Percentiles rank a stretch among this genome's conserved stretches.
phyloP scores from a whole-genome alignment of 768 basidiomycete species.

The Leucogyrophana mollusca region DNA sequence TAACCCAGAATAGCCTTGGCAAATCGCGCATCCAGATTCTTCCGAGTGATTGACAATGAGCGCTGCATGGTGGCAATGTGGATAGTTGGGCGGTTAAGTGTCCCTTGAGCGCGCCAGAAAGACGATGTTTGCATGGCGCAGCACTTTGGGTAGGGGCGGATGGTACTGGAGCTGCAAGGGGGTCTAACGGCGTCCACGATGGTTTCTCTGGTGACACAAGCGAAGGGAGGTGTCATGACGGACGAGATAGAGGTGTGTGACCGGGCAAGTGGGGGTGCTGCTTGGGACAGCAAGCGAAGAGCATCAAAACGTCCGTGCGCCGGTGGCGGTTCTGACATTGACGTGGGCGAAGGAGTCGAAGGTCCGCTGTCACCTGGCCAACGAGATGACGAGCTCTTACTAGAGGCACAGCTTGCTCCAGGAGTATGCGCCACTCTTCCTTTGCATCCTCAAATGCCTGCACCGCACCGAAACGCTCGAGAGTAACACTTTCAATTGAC shows the following conservation, averaged over 20 bases:
- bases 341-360: slow-evolving; percentile 53
- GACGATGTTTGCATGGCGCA: slow-evolving; percentile 41
- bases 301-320: slow-evolving; percentile 58
- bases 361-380: slow-evolving; percentile 69
- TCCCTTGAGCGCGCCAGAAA: slow-evolving; percentile 61
- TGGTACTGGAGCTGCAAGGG: slow-evolving; percentile 16
- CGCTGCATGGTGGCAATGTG: slow-evolving; percentile 69
- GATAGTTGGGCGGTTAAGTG: slow-evolving; percentile 52
- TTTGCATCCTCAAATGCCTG: slow-evolving; percentile 87
- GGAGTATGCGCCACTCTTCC: slow-evolving; percentile 80
- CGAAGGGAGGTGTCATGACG: slow-evolving; percentile 75
- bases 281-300: slow-evolving; percentile 59
- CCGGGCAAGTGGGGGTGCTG: slow-evolving; percentile 56
- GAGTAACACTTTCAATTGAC: slow-evolving; percentile 72
- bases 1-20: slow-evolving; percentile 87
- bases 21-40: slow-evolving; percentile 87
- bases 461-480: slow-evolving; percentile 85
- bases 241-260: slow-evolving; percentile 85
- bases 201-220: slow-evolving; percentile 32
- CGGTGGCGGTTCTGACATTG: slow-evolving; percentile 29
- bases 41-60: slow-evolving; percentile 73
- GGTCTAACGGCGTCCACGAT: slow-evolving; percentile 22
- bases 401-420: slow-evolving; percentile 60
- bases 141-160: slow-evolving; percentile 21
- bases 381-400: slow-evolving; percentile 84